Evolutionary conservation across 2,329 filamentous ascomycete species (phyloP).

Genomic region (Colletotrichum gigasporum): DNA sequence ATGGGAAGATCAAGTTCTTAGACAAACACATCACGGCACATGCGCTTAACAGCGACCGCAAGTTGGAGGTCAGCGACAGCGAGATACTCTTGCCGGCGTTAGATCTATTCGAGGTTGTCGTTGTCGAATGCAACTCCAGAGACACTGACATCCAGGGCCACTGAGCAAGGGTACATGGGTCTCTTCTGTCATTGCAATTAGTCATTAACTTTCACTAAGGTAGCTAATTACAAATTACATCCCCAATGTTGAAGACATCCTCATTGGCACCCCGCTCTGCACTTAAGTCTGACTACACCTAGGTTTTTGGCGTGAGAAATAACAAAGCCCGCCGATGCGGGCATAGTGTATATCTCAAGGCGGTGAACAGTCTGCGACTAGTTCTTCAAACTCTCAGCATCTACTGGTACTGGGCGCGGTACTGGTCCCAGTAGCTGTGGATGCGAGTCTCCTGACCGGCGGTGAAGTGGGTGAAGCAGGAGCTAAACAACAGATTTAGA

Average conservation of each 20-base stretch:
- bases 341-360: neutral
- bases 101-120: conserved; percentile 28
- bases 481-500: conserved; percentile 35
- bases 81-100: conserved; percentile 22
- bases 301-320: too few species aligned
- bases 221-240: neutral
- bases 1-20: neutral
- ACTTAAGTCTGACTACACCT: too few species aligned
- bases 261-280: neutral
- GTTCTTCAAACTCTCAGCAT: neutral
- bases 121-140: too few species aligned
- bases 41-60: neutral
- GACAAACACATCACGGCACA: neutral
- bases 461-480: conserved; percentile 57
- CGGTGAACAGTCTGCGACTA: neutral
- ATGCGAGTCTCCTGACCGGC: conserved; percentile 49
- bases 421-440: conserved; percentile 39
- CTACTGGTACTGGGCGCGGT: conserved; percentile 36
- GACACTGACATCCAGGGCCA: too few species aligned
- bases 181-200: neutral
- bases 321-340: too few species aligned
- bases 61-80: conserved; percentile 17
- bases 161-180: too few species aligned
- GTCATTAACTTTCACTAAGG: neutral
- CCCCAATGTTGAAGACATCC: neutral